Conservation (phyloP, 139 green algal genomes). For the Pseudopediastrum boryanum region DNA sequence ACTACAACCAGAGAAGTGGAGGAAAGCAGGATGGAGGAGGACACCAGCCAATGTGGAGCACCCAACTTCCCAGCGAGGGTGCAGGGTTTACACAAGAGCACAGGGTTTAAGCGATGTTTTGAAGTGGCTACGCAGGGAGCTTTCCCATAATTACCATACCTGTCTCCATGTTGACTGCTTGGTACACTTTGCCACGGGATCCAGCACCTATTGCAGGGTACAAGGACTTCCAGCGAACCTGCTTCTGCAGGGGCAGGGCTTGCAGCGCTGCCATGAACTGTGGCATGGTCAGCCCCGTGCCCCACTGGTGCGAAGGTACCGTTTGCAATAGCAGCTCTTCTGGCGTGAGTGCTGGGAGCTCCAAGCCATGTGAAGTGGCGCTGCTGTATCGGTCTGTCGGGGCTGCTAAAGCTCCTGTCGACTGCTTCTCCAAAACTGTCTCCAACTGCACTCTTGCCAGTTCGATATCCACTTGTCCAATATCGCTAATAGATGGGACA, state of each 20-base stretch:
- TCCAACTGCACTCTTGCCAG: too few species aligned
- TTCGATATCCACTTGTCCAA: too few species aligned
- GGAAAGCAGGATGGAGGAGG: not conserved
- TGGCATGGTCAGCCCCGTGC: not conserved
- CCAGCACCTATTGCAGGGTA: constrained; percentile 11
- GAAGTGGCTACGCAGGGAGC: not conserved
- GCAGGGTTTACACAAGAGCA: not conserved
- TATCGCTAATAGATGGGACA: too few species aligned
- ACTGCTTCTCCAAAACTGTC: too few species aligned
- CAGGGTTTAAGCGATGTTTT: not conserved
- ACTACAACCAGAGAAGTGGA: too few species aligned
- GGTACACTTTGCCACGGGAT: not conserved
- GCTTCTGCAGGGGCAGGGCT: constrained; percentile 9
- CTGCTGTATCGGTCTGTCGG: too few species aligned
- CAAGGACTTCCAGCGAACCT: constrained; percentile 12
- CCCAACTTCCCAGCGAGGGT: not conserved
- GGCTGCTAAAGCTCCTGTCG: too few species aligned
- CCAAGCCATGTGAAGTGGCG: too few species aligned
- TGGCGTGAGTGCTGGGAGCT: too few species aligned
- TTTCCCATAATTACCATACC: too few species aligned
- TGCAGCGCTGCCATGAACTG: constrained; percentile 16
- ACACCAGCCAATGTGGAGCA: not conserved
- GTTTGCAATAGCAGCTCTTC: too few species aligned
- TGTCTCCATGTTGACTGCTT: constrained; percentile 13
- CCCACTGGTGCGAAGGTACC: constrained; percentile 22